Conservation (phyloP, 1,284 basidiomycete species). For the Heterobasidion irregulare region DNA sequence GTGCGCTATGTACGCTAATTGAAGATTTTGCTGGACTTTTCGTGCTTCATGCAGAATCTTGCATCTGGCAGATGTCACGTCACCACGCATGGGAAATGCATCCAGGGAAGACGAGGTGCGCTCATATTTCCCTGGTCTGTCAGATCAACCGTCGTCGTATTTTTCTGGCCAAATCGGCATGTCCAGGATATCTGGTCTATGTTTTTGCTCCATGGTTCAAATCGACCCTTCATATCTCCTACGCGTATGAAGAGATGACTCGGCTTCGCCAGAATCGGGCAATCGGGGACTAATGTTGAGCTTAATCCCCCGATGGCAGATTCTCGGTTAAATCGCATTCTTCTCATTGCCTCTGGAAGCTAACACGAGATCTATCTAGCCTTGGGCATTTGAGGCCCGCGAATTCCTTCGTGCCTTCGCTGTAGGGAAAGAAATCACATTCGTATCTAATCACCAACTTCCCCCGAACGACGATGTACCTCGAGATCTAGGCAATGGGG, state of each 20-base stretch:
- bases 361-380: constrained; percentile 30
- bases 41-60: constrained; percentile 50
- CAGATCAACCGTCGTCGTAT: no score
- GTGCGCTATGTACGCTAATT: constrained; percentile 9
- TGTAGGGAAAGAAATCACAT: constrained; percentile 86
- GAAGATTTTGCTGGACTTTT: neutral
- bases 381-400: constrained; percentile 88
- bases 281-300: no score
- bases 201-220: no score
- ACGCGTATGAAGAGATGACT: no score
- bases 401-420: constrained; percentile 82
- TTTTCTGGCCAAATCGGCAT: no score
- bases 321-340: no score
- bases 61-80: constrained; percentile 77
- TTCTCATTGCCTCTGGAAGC: neutral
- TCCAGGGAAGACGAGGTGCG: constrained; percentile 81
- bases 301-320: no score
- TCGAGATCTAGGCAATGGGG: constrained; percentile 71
- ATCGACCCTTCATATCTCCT: no score
- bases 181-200: no score
- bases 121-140: neutral
- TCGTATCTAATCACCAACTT: constrained; percentile 69
- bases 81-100: constrained; percentile 76
- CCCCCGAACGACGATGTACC: constrained; percentile 59
- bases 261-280: no score